Percentiles rank a stretch among this genome's conserved stretches.
Conservation (phyloP, 768 basidiomycete species). For the Mycena indigotica region DNA sequence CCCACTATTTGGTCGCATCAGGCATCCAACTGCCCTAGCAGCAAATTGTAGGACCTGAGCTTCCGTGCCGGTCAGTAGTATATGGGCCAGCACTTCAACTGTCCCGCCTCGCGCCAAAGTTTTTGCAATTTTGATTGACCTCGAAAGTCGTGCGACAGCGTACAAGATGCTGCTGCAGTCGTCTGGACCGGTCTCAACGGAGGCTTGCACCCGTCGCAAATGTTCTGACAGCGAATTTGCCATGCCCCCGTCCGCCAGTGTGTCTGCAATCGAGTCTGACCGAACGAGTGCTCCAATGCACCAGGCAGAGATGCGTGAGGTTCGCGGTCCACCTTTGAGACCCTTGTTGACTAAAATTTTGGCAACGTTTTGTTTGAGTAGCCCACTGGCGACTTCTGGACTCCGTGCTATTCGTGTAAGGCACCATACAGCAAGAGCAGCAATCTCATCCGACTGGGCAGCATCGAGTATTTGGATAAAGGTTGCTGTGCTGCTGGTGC, state of each 20-base stretch:
- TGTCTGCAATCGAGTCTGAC: slow-evolving; percentile 27
- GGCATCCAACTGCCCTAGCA: slow-evolving; percentile 28
- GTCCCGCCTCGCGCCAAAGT: slow-evolving; percentile 26
- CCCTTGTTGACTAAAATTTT: slow-evolving; percentile 21
- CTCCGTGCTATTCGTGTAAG: slow-evolving; percentile 27
- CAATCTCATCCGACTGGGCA: slow-evolving; percentile 24
- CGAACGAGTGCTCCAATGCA: slow-evolving; percentile 26
- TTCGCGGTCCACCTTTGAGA: slow-evolving; percentile 20
- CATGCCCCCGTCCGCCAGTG: slow-evolving; percentile 19
- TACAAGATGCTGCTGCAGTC: slow-evolving; percentile 26
- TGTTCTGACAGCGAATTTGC: slow-evolving; percentile 22
- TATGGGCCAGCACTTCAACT: slow-evolving; percentile 22
- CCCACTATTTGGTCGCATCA: slow-evolving; percentile 31
- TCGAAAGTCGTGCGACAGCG: slow-evolving; percentile 27
- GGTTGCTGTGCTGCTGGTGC: slow-evolving; percentile 26
- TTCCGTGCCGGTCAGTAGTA: slow-evolving; percentile 21
- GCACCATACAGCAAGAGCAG: slow-evolving; percentile 28
- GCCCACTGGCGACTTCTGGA: slow-evolving; percentile 26
- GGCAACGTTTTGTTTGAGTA: slow-evolving; percentile 27
- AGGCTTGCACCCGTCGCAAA: slow-evolving; percentile 20
- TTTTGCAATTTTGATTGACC: slow-evolving; percentile 32
- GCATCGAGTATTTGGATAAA: slow-evolving; percentile 28
- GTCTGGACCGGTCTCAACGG: slow-evolving; percentile 14
- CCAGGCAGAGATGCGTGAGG: slow-evolving; percentile 27
- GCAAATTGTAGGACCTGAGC: slow-evolving; percentile 25